Conservation (phyloP, 2,329 filamentous ascomycete species). For the Verticillium klebahnii region DNA sequence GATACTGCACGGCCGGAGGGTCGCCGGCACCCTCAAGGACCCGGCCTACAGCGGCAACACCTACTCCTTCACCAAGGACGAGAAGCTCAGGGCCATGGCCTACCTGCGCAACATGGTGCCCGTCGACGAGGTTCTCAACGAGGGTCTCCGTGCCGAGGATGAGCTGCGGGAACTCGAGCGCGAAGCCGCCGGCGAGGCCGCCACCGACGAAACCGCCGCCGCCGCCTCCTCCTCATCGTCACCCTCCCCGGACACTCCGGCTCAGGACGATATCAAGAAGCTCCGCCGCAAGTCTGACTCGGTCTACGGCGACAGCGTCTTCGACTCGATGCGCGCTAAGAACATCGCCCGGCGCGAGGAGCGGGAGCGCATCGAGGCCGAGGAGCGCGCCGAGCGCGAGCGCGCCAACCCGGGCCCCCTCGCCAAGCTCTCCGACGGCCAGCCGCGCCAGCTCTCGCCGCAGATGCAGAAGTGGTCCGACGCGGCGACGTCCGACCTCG, state of each 20-base stretch:
- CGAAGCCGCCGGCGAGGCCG: constrained; percentile 17
- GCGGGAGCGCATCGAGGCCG: constrained; percentile 38
- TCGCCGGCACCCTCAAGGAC: constrained; percentile 60
- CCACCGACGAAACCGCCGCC: constrained; percentile 13
- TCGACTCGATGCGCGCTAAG: constrained; percentile 52
- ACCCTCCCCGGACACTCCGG: neutral
- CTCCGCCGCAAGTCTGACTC: constrained; percentile 31
- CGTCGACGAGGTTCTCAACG: constrained; percentile 57
- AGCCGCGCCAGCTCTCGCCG: constrained; percentile 31
- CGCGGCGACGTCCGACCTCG: constrained; percentile 43
- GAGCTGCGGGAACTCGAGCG: constrained; percentile 52
- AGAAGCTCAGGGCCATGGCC: constrained; percentile 42
- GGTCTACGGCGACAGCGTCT: constrained; percentile 52
- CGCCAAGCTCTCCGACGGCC: constrained; percentile 29
- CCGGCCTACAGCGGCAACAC: constrained; percentile 47
- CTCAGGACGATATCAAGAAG: constrained; percentile 7
- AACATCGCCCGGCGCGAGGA: constrained; percentile 46
- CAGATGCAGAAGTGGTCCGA: constrained; percentile 36
- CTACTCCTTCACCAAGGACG: constrained; percentile 31
- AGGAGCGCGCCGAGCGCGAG: constrained; percentile 27
- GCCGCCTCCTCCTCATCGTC: no score
- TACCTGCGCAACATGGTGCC: constrained; percentile 51
- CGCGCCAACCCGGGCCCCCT: constrained; percentile 31
- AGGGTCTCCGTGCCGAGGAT: constrained; percentile 57
- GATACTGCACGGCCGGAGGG: constrained; percentile 58